Base-by-base conservation (phyloP, 1,284 basidiomycete genomes). In the Sanguinoderma infundibulare region DNA sequence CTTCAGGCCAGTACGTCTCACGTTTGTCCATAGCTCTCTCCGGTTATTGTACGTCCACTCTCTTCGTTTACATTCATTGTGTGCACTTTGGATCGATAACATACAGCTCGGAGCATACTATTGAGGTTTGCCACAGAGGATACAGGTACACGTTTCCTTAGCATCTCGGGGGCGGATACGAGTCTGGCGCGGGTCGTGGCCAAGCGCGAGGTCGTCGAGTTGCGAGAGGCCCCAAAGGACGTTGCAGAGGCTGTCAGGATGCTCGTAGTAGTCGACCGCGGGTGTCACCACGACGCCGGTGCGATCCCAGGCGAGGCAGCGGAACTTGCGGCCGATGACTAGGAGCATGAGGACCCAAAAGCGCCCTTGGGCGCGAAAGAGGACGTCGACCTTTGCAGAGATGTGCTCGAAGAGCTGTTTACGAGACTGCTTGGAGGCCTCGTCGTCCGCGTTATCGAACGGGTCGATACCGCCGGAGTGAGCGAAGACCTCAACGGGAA, bases 261-360 rank as follows among this genome's bases (percentile, higher is more conserved):
- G 14, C 6, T 54, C 24, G 28, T 20, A n/a, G 30, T 40, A 40
- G 30, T 54, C 53, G 36, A 54, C n/a, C 17, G 54, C 12, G 15
- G 42, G 24, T 8, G 54, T 56, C 15, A 26, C 38, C 22, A 56
- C 47, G 36, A 39, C 24, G 14, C 53, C 53, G 1, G 53, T 39
- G 26, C 54, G 42, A 47, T 56, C 54, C 40, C 40, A 56, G 15
- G 42, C 42, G 10, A 44, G 42, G 15, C 46, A 7, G 14, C 54
- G 54, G 7, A 42, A 26, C 20, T 24, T 22, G 20, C 34, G 9
- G 20, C 54, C 54, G 2, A 24, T 36, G 30, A 56, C 22, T 10
- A 47, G 34, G 6, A 56, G 14, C 8, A 30, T 2, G 54, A 56
- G 32, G 7, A 39, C 15, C 8, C n/a, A 38, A 14, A 28, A 4